Base-by-base conservation (phyloP, 1,284 basidiomycete genomes). In the Ustilago shanxiensis region DNA sequence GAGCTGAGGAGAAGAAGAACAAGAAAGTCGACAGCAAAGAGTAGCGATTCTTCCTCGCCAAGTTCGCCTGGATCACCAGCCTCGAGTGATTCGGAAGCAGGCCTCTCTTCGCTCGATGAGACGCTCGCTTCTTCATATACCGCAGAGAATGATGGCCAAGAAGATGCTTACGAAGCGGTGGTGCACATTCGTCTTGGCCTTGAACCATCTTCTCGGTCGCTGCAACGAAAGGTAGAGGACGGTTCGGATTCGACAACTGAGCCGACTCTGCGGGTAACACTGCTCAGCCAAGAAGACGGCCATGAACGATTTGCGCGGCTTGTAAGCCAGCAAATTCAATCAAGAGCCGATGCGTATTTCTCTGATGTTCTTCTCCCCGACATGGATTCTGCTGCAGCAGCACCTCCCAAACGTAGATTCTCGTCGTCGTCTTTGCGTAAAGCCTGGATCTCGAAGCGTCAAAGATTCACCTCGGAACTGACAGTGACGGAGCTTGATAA, bases 111-210 rank as follows among this genome's bases (percentile, higher is more conserved):
- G 37, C 37, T 70, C 6, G 67, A 75, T 26, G 67, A 71, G 28
- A 76, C 73, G 37, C 60, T 76, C 8, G 73, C 73, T 5, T 76
- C 73, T 3, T 76, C 73, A n/a, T 76, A 71, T 16, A 70, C 72
- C 18, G 60, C 53, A 26, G 67, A 75, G 8, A 41, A 26, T 50
- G 70, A 67, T 18, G 35, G 35, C 3, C 31, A 14, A 35, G 10
- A 18, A 11, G 60, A 49, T 3, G 29, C 14, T 4, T 26, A 18
- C 41, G 49, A 49, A 13, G 65, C 71, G 1, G 47, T 22, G 5
- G 62, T 67, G 2, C 8, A 58, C 22, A 45, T 73, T 16, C 57
- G 53, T 1, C 35, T 63, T 4, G 65, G 65, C 14, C 60, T 70
- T 10, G 24, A 13, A 1, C 2, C 54, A 4, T 9, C 41, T 5